Evolutionary conservation across 1,139 yeast genomes (phyloP).

Genomic region (Taphrina confusa): DNA sequence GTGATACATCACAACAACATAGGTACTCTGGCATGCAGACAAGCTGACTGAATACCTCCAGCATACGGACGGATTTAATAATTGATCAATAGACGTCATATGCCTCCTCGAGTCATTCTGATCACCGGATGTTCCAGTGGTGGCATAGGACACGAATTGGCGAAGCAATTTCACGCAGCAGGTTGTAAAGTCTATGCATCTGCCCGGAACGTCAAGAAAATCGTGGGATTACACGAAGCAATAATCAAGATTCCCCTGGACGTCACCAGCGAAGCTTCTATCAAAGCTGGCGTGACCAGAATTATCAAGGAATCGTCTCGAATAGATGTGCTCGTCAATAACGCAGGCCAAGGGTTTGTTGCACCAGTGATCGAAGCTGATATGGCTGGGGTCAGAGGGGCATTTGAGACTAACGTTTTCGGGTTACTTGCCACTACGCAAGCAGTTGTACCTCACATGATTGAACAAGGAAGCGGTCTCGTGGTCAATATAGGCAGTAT

Average conservation of each 20-base stretch:
- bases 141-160: constrained; percentile 71
- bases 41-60: too few relatives aligned
- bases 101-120: constrained; percentile 49
- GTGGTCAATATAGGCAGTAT: background rate
- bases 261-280: background rate
- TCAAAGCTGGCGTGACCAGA: constrained; percentile 47
- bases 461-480: background rate
- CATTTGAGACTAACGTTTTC: background rate
- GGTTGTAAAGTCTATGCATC: constrained; percentile 59
- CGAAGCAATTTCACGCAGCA: constrained; percentile 62
- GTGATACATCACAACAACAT: too few relatives aligned
- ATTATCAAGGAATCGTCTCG: constrained; percentile 59
- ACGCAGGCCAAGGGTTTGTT: constrained; percentile 64
- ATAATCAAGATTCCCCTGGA: background rate
- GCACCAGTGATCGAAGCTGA: background rate
- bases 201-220: constrained; percentile 66
- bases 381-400: background rate
- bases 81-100: background rate
- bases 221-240: constrained; percentile 47
- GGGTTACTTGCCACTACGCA: background rate
- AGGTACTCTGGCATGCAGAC: too few relatives aligned
- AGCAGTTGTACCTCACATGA: constrained; percentile 2
- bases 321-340: constrained; percentile 64
- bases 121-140: constrained; percentile 75
- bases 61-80: too few relatives aligned